phyloP scores from a whole-genome alignment of 768 basidiomycete species.

The Boletus fagicola region DNA sequence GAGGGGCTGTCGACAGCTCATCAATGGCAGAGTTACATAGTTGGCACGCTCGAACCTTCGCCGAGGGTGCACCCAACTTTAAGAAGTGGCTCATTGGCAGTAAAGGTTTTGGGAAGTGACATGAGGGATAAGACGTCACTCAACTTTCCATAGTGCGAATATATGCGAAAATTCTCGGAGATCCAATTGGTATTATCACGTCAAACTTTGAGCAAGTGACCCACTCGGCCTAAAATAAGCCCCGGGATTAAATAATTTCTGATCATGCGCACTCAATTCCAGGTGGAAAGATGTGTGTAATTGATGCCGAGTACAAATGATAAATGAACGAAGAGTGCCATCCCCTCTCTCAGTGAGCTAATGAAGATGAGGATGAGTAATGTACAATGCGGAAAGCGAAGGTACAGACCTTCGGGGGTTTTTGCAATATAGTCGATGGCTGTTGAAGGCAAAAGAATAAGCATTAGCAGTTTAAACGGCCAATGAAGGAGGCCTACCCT shows the following conservation, averaged over 20 bases:
- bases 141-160: background rate
- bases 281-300: conserved; percentile 10
- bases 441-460: conserved; percentile 32
- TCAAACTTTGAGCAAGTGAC: conserved; percentile 7
- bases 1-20: conserved; percentile 43
- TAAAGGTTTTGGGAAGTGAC: conserved; percentile 19
- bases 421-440: conserved; percentile 95
- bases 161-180: conserved; percentile 7
- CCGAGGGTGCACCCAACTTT: conserved; percentile 55
- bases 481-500: conserved; percentile 56
- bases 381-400: conserved; percentile 7
- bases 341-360: conserved; percentile 46
- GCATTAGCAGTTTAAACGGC: background rate
- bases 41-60: conserved; percentile 46
- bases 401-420: conserved; percentile 75
- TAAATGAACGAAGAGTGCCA: conserved; percentile 8
- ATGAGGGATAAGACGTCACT: conserved; percentile 5
- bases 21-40: background rate
- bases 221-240: conserved; percentile 1
- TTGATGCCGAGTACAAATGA: conserved; percentile 23
- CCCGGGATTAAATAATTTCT: background rate
- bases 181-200: conserved; percentile 11
- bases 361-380: conserved; percentile 19
- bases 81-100: conserved; percentile 43
- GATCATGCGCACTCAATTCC: background rate